Percentiles rank a stretch among this genome's conserved stretches.
Evolutionary conservation across 139 green algal genomes (phyloP).

Genomic region (Chlamydomonas incerta): DNA sequence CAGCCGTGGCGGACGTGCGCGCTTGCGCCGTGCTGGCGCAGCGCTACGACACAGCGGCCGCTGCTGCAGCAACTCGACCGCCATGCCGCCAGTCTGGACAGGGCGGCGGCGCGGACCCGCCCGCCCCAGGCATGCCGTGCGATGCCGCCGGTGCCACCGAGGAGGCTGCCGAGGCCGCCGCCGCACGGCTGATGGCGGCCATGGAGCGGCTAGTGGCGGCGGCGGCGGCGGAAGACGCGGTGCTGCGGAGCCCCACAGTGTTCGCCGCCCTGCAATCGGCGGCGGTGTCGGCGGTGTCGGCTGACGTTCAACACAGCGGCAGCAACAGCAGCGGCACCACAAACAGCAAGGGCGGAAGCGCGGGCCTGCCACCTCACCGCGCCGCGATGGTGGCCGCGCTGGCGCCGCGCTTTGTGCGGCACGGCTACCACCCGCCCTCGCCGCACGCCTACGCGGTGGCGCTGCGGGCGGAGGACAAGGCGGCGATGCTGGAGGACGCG

Average conservation of each 20-base stretch:
- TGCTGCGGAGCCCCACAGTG: neutral
- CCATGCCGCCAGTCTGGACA: no score
- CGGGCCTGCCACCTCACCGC: neutral
- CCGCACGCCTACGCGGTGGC: neutral
- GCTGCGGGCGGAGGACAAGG: neutral
- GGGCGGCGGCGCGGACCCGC: no score
- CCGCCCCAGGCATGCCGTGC: no score
- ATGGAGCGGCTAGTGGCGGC: neutral
- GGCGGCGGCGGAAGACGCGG: neutral
- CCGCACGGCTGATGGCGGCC: neutral
- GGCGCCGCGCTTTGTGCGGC: neutral
- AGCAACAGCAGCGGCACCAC: no score
- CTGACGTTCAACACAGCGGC: no score
- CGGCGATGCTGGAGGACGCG: neutral
- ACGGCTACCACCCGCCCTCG: conserved; percentile 28
- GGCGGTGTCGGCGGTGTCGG: no score
- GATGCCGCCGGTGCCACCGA: no score
- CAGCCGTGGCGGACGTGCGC: no score
- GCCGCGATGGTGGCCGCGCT: neutral
- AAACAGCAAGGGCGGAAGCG: no score
- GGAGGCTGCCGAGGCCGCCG: neutral
- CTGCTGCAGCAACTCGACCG: no score
- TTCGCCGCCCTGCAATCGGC: neutral
- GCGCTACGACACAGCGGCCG: no score
- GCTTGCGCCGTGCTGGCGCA: no score